Evolutionary conservation across 2,329 filamentous ascomycete genomes (phyloP).

Genomic region (Ophiostoma piceae): DNA sequence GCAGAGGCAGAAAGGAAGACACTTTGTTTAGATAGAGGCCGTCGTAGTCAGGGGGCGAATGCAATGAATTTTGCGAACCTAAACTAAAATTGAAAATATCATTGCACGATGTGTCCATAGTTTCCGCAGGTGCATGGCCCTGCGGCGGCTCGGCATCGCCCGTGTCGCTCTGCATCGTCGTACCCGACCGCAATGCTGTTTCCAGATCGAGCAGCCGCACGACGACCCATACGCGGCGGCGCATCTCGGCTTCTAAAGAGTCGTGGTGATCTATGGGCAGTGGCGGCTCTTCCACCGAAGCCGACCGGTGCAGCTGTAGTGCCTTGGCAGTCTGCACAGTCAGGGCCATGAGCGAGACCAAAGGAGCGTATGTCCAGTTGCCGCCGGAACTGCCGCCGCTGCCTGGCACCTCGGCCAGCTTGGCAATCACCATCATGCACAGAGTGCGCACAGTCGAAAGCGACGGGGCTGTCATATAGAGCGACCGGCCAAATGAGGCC

Average conservation of each 20-base stretch:
- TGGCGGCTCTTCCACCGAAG: background rate
- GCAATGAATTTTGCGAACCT: background rate
- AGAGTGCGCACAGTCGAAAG: constrained; percentile 30
- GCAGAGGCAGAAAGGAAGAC: constrained; percentile 26
- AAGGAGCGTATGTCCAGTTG: constrained; percentile 19
- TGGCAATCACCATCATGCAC: constrained; percentile 30
- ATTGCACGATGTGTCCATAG: background rate
- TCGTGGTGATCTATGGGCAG: background rate
- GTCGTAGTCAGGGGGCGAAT: constrained; percentile 22
- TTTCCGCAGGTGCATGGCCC: background rate
- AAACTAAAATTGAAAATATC: background rate
- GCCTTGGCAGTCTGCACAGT: constrained; percentile 27
- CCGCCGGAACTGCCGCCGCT: constrained; percentile 20
- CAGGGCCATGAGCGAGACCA: constrained; percentile 30
- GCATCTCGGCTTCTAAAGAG: constrained; percentile 28
- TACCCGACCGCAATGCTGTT: constrained; percentile 30
- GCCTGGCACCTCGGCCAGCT: constrained; percentile 29
- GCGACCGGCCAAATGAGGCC: constrained; percentile 28
- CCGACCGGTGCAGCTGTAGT: constrained; percentile 29
- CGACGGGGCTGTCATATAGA: constrained; percentile 27
- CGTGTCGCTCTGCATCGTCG: constrained; percentile 22
- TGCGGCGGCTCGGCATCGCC: constrained; percentile 28
- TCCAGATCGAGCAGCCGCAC: constrained; percentile 31
- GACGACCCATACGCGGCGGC: constrained; percentile 30
- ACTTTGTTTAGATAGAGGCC: constrained; percentile 29